Conservation (phyloP, 2,329 filamentous ascomycete genomes). For the Phialocephala sp. region DNA sequence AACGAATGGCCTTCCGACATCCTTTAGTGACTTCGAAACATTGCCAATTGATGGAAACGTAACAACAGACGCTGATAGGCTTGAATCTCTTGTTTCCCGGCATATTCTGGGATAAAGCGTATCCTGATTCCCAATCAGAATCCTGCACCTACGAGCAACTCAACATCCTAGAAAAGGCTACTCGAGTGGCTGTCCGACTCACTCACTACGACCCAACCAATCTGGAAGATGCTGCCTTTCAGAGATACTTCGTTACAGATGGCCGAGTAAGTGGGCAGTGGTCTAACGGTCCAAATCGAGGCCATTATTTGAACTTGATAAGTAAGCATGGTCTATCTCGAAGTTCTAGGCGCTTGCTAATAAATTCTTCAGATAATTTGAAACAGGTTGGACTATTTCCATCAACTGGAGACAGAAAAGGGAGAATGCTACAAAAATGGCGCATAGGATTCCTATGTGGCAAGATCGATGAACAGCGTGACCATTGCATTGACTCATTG, state of each 20-base stretch:
- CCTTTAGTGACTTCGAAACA: constrained; percentile 1
- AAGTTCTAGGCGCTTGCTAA: background rate
- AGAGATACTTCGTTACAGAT: constrained; percentile 5
- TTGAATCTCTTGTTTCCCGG: background rate
- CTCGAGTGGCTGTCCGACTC: background rate
- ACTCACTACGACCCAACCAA: constrained; percentile 2
- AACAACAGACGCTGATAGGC: background rate
- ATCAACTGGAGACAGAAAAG: background rate
- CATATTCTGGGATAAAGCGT: background rate
- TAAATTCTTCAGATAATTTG: background rate
- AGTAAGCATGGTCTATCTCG: background rate
- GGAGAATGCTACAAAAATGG: background rate
- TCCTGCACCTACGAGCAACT: constrained; percentile 2
- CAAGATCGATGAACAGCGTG: background rate
- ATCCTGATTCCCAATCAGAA: background rate
- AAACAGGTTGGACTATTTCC: background rate
- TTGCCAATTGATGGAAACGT: background rate
- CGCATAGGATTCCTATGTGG: background rate
- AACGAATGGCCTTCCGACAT: constrained; percentile 4
- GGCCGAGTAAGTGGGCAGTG: background rate
- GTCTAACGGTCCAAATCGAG: constrained; percentile 2
- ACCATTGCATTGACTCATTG: constrained; percentile 3
- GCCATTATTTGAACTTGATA: constrained; percentile 2
- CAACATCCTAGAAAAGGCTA: constrained; percentile 5
- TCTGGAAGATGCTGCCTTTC: constrained; percentile 3